These are phyloP conservation scores for Wickerhamomyces subpelliculosus DNA, from an alignment of 805 yeast species.

Conservation along the genomic window DNA sequence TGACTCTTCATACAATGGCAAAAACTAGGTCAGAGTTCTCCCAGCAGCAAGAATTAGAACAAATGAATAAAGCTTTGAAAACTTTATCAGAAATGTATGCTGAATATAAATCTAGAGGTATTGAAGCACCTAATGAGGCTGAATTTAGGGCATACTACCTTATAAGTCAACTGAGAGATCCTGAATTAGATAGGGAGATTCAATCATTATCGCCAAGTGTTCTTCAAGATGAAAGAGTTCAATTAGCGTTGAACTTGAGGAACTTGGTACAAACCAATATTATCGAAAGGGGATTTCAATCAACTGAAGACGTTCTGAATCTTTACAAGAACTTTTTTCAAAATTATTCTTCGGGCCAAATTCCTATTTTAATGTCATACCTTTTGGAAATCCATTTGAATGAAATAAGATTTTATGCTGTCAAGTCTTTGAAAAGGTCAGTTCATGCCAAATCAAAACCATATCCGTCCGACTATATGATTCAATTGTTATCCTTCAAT, in stretches of 20 bases:
- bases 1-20: conserved; percentile 82
- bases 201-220: conserved; percentile 60
- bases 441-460: conserved; percentile 69
- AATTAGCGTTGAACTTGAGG: conserved; percentile 66
- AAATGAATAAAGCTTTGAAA: conserved; percentile 84
- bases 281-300: conserved; percentile 45
- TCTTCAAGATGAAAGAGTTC: conserved; percentile 49
- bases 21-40: conserved; percentile 66
- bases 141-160: conserved; percentile 89
- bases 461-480: conserved; percentile 42
- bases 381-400: conserved; percentile 74
- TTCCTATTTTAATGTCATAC: conserved; percentile 67
- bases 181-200: conserved; percentile 72
- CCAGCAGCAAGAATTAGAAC: conserved; percentile 93
- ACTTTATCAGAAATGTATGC: conserved; percentile 82
- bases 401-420: conserved; percentile 68
- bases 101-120: conserved; percentile 67
- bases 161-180: conserved; percentile 72
- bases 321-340: conserved; percentile 57
- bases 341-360: conserved; percentile 39
- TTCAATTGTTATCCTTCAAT: conserved; percentile 60
- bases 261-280: conserved; percentile 54
- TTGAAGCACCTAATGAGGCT: conserved; percentile 74
- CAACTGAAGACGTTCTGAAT: conserved; percentile 52
- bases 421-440: conserved; percentile 58